Base-by-base conservation (phyloP, 176 grass and related monocot species). In the Alloteropsis semialata region DNA sequence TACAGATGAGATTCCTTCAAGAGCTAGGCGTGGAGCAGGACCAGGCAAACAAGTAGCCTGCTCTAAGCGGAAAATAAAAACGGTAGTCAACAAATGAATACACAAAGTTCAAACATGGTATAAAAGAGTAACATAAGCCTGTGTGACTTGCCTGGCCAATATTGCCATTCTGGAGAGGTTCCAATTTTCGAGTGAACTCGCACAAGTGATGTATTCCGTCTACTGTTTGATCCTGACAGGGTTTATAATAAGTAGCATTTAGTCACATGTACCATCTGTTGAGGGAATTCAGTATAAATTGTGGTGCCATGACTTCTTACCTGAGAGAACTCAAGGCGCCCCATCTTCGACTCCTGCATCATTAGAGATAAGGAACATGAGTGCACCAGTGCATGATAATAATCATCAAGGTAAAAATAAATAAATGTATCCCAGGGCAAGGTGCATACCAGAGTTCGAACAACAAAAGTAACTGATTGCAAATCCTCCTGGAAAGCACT, bases 401-500 rank as follows among this genome's bases (percentile, higher is more conserved):
- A 60, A 27, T 28, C 42, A 64, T 14, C 54, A 28, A 83, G 59
- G 32, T 62, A 45, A 15, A 37, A 43, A 10, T 24, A n/a, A n/a
- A n/a, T 56, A 56, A 58, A 42, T 13, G 27, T 75, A 33, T 49
- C 27, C 1, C 17, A 33, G 55, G 60, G 69, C 5, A 70, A 76
- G 63, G 17, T 15, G 3, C 62, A 65, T 86, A 94, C 95, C 86
- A 98, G 87, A 95, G 36, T 88, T 59, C 56, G 93, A 57, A 93
- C 90, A 30, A 89, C 91, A 69, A 65, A 82, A 70, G 89, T 94
- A 39, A 98, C 90, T 75, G 91, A 81, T 82, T 90, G 81, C 27
- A 98, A 73, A 37, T 98, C 92, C 70, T 91, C 34, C n/a, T 95
- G 86, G 53, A 93, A 86, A 72, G 78, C 41, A 81, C 74, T 95